A percentile compares a stretch with the other conserved stretches of the same genome.
Evolutionary conservation across 2,329 filamentous ascomycete species (phyloP).

Genomic region (Penicillium thymicola): DNA sequence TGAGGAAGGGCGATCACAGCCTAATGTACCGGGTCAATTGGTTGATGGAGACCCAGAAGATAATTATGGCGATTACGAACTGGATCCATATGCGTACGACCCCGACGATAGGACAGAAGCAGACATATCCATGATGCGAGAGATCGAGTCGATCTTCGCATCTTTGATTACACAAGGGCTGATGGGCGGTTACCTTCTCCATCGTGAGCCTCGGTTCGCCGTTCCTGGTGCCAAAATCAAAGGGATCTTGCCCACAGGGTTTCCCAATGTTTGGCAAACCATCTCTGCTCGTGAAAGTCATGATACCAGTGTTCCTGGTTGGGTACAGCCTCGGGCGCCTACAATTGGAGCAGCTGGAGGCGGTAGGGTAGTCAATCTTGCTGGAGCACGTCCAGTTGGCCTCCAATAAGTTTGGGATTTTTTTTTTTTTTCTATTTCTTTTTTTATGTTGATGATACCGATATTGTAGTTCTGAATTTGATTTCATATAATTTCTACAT

Average conservation of each 20-base stretch:
- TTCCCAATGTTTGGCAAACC: conserved; percentile 70
- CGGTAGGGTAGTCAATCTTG: conserved; percentile 58
- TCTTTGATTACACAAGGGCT: conserved; percentile 76
- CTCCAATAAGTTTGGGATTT: conserved; percentile 19
- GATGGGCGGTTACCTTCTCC: conserved; percentile 79
- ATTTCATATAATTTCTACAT: background rate
- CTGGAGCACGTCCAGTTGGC: conserved; percentile 53
- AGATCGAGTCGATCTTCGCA: conserved; percentile 74
- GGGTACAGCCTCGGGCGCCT: conserved; percentile 55
- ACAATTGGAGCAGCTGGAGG: conserved; percentile 21
- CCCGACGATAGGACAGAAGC: conserved; percentile 17
- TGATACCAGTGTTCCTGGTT: conserved; percentile 68
- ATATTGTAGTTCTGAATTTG: conserved; percentile 1
- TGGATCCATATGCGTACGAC: conserved; percentile 56
- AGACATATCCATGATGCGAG: conserved; percentile 45
- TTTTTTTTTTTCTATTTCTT: background rate
- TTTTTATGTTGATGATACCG: conserved; percentile 3
- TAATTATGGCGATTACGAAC: conserved; percentile 45
- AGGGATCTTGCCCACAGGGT: conserved; percentile 49
- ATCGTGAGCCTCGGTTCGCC: conserved; percentile 72
- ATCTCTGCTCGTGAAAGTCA: conserved; percentile 60
- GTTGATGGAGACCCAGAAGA: conserved; percentile 29
- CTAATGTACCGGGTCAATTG: conserved; percentile 23
- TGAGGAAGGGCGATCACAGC: conserved; percentile 27
- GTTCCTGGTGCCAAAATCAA: conserved; percentile 64